phyloP scores from a whole-genome alignment of 371 early-diverging fungal species.

The Dichotomocladium elegans region DNA sequence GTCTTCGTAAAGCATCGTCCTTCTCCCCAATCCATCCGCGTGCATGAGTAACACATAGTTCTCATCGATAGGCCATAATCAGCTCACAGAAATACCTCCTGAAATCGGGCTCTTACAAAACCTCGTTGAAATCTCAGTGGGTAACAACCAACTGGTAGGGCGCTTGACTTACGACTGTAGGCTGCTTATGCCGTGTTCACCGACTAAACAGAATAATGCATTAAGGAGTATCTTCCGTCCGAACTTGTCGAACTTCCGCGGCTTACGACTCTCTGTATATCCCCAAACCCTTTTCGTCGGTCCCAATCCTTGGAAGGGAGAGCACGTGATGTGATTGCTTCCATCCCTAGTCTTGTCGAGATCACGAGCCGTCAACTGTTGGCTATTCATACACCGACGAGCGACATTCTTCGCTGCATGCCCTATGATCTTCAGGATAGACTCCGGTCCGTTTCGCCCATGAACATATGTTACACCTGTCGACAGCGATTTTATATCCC shows the following conservation, averaged over 20 bases:
- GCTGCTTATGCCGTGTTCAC: neutral
- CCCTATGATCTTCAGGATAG: conserved; percentile 13
- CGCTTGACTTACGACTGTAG: neutral
- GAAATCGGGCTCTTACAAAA: conserved; percentile 57
- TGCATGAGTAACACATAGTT: neutral
- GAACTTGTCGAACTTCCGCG: conserved; percentile 26
- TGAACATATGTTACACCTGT: conserved; percentile 26
- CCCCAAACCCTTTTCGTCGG: conserved; percentile 30
- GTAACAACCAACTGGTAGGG: conserved; percentile 51
- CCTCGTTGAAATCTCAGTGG: conserved; percentile 54
- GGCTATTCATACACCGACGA: neutral
- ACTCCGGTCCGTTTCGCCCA: conserved; percentile 13
- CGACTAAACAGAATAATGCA: too few relatives aligned
- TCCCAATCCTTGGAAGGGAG: neutral
- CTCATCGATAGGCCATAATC: conserved; percentile 43
- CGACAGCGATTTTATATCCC: conserved; percentile 13
- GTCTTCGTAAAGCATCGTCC: too few relatives aligned
- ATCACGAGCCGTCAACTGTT: conserved; percentile 16
- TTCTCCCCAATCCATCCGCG: too few relatives aligned
- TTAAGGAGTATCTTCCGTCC: conserved; percentile 29
- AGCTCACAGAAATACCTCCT: conserved; percentile 40
- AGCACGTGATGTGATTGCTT: neutral
- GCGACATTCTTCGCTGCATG: conserved; percentile 7
- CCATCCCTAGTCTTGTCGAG: conserved; percentile 22
- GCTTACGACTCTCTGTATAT: conserved; percentile 22